Evolutionary conservation across 2,329 filamentous ascomycete genomes (phyloP).

Genomic region (Sclerotinia spermophila): DNA sequence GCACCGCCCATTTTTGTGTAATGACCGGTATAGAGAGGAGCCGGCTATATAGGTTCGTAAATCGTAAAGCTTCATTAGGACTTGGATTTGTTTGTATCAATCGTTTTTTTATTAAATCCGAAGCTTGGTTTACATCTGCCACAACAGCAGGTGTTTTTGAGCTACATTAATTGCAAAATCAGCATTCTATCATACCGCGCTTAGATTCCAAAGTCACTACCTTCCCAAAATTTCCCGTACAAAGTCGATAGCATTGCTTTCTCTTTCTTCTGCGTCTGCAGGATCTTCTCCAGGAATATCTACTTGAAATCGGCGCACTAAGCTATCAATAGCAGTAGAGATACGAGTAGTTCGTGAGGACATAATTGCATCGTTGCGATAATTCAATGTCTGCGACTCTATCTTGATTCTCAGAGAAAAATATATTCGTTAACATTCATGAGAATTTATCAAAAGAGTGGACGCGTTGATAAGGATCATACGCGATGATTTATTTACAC

Average conservation of each 20-base stretch:
- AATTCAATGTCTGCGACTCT: slow-evolving; percentile 6
- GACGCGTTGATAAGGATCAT: slow-evolving; percentile 10
- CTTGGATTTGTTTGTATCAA: slow-evolving; percentile 74
- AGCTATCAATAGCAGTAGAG: slow-evolving; percentile 72
- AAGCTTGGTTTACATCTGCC: slow-evolving; percentile 75
- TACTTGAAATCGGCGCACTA: slow-evolving; percentile 72
- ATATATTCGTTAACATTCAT: slow-evolving; percentile 5
- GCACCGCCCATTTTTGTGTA: slow-evolving; percentile 93
- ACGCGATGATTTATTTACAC: slow-evolving; percentile 20
- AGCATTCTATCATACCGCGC: neutral
- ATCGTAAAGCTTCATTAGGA: slow-evolving; percentile 71
- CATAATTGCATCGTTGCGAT: slow-evolving; percentile 36
- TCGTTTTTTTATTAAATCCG: slow-evolving; percentile 86
- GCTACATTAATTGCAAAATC: slow-evolving; percentile 24
- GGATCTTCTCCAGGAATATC: slow-evolving; percentile 63
- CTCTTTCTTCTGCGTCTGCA: slow-evolving; percentile 63
- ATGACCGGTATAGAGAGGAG: slow-evolving; percentile 88
- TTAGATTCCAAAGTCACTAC: slow-evolving; percentile 22
- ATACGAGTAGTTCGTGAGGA: slow-evolving; percentile 55
- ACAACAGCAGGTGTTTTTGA: slow-evolving; percentile 35
- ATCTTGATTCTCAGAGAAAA: neutral
- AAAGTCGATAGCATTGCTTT: slow-evolving; percentile 56
- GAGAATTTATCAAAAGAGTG: slow-evolving; percentile 15
- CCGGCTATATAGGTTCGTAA: slow-evolving; percentile 86
- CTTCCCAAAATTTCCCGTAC: slow-evolving; percentile 46